Base-by-base conservation (phyloP, 805 yeast species). In the Yamadazyma nakazawae region DNA sequence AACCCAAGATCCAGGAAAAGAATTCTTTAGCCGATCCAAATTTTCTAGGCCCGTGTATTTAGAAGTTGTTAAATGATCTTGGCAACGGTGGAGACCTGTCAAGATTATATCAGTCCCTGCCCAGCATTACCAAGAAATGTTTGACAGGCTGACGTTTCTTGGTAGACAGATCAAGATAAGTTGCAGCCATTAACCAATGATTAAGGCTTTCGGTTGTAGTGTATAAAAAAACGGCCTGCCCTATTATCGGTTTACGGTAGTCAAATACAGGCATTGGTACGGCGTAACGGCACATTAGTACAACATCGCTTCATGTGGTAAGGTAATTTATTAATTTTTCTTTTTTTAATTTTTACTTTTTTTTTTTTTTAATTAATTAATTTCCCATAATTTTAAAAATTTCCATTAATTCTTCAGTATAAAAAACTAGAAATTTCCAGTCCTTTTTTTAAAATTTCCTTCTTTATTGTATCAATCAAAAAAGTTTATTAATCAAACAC, bases 281-380 rank as follows among this genome's bases (percentile, higher is more conserved):
- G 32, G 32, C 32, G 32, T 28, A 28, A 28, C 9, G 24, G 24
- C 4, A 28, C 9, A 28, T 9, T 28, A 4, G 32, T 28, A 10
- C n/a, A 28, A 16, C 19, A 7, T 34, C 37, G 19, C 32, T 38
- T 42, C 45, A 19, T 34, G 31, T 42, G 35, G 45, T 42, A 42
- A 43, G 47, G 46, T 41, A 43, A 37, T 43, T 43, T 37, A 32
- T 43, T 43, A 43, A 38, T 38, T 37, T 37, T 30, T 21, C 18
- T 37, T 43, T 28, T 28, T 43, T 37, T 21, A 26, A 34, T 36
- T 43, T 43, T 42, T 30, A 36, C 30, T 43, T 36, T 25, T 21
- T 36, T 43, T 43, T 42, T 30, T 43, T 37, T 43, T 36, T 25
- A 9, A 25, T 24, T 25, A 21, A 37, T 21, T 37, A 21, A 21